These are phyloP conservation scores for Teratosphaeria destructans DNA, from an alignment of 2,329 filamentous ascomycete genomes.

Conservation along the genomic window DNA sequence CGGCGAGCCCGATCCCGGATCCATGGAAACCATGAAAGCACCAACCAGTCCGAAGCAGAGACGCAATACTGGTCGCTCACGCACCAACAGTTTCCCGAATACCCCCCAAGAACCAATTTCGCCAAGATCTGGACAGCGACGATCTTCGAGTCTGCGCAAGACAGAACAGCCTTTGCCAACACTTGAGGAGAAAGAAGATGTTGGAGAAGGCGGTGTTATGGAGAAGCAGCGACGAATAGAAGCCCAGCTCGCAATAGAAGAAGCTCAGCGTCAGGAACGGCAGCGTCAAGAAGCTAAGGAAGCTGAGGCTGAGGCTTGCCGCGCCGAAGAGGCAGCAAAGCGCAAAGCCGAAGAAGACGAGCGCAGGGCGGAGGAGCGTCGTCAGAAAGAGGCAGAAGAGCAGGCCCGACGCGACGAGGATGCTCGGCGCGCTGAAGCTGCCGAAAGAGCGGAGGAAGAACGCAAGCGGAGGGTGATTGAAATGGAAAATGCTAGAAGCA, in stretches of 20 bases:
- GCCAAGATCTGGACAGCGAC: constrained; percentile 14
- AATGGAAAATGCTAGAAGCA: constrained; percentile 12
- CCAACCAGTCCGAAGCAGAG: constrained; percentile 16
- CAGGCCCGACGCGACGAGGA: constrained; percentile 4
- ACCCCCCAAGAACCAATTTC: constrained; percentile 12
- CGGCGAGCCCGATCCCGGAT: background rate
- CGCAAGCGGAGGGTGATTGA: constrained; percentile 10
- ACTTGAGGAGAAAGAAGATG: constrained; percentile 14
- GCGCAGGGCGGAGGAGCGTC: constrained; percentile 14
- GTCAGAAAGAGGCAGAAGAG: constrained; percentile 8
- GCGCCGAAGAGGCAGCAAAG: constrained; percentile 12
- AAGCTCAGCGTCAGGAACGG: constrained; percentile 8
- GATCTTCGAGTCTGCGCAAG: constrained; percentile 15
- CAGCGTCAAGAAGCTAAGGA: constrained; percentile 14
- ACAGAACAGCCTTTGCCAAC: constrained; percentile 13
- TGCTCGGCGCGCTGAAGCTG: constrained; percentile 1
- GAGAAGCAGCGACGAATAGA: constrained; percentile 6
- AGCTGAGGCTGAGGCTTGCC: constrained; percentile 15
- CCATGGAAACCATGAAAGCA: constrained; percentile 14
- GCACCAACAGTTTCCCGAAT: constrained; percentile 19
- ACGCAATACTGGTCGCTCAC: constrained; percentile 12
- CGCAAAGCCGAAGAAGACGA: constrained; percentile 12
- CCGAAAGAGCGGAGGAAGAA: constrained; percentile 15
- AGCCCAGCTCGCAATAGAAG: constrained; percentile 7
- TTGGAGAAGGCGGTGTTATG: constrained; percentile 3